A percentile compares a stretch with the other conserved stretches of the same genome.
These are phyloP conservation scores for Pulicaria dysenterica DNA, from an alignment of 129 eudicot genomes.

Conservation along the genomic window DNA sequence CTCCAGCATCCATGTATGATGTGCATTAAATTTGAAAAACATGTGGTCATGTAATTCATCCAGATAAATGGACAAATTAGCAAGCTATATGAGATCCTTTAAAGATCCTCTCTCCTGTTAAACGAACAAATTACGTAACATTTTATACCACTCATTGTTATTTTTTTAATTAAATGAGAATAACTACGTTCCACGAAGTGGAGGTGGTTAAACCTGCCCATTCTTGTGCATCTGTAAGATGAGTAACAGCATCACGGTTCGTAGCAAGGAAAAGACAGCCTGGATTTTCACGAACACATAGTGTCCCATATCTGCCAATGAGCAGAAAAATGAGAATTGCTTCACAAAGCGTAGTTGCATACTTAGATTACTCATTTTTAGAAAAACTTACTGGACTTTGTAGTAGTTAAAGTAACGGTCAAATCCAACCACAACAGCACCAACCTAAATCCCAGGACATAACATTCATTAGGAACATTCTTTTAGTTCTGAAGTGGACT, in stretches of 20 bases:
- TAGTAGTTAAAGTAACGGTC: constrained; percentile 97
- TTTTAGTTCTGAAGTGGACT: neutral
- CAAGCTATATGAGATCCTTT: constrained; percentile 12
- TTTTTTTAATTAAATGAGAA: neutral
- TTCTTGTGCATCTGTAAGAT: constrained; percentile 97
- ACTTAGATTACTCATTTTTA: neutral
- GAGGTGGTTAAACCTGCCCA: constrained; percentile 85
- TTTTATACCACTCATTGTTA: neutral
- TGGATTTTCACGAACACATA: constrained; percentile 97
- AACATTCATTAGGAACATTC: too few relatives aligned
- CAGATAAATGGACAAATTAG: neutral
- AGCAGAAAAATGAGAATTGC: neutral
- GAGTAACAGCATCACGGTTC: constrained; percentile 97
- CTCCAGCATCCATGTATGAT: constrained; percentile 1
- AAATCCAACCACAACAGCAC: constrained; percentile 99
- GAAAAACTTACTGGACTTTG: constrained; percentile 88
- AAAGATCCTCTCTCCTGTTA: neutral
- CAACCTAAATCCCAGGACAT: constrained; percentile 59
- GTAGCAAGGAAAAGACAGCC: constrained; percentile 98
- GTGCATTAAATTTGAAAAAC: constrained; percentile 4
- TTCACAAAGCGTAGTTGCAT: constrained; percentile 3
- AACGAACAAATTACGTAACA: constrained; percentile 14
- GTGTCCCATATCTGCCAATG: constrained; percentile 77
- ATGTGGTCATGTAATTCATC: neutral
- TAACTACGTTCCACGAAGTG: constrained; percentile 2